Conservation (phyloP, 1,284 basidiomycete genomes). For the Coniophora puteana region DNA sequence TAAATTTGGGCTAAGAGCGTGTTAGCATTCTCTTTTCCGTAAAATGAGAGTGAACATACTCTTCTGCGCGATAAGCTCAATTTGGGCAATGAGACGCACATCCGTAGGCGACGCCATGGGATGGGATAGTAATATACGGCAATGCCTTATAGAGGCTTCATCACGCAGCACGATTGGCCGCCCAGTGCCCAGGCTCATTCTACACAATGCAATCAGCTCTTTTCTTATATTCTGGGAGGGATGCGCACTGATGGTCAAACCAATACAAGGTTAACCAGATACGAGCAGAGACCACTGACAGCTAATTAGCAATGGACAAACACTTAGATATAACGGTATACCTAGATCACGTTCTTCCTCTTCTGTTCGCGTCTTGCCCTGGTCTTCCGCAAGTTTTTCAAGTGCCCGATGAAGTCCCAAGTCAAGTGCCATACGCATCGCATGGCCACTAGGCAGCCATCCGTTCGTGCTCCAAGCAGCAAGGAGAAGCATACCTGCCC, state of each 20-base stretch:
- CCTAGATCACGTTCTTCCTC: constrained; percentile 87
- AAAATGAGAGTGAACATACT: constrained; percentile 41
- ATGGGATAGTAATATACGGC: constrained; percentile 76
- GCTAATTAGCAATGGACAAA: constrained; percentile 10
- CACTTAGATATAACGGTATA: constrained; percentile 30
- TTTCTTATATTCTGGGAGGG: constrained; percentile 5
- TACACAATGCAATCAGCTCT: constrained; percentile 35
- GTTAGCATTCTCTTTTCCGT: constrained; percentile 14
- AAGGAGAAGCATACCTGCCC: constrained; percentile 79
- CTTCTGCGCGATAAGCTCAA: constrained; percentile 90
- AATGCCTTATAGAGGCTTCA: constrained; percentile 82
- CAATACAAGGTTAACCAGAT: constrained; percentile 95
- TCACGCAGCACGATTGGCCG: constrained; percentile 87
- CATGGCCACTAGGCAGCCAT: constrained; percentile 90
- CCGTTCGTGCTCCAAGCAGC: constrained; percentile 93
- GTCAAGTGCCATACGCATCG: constrained; percentile 92
- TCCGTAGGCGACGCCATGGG: constrained; percentile 88
- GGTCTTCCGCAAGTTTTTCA: constrained; percentile 82
- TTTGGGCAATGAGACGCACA: constrained; percentile 79
- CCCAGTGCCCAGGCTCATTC: constrained; percentile 88
- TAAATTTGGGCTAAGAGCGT: constrained; percentile 74
- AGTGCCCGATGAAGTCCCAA: constrained; percentile 87
- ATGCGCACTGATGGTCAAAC: constrained; percentile 83
- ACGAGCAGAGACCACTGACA: constrained; percentile 79
- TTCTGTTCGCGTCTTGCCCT: constrained; percentile 63